A percentile compares a stretch with the other conserved stretches of the same genome.
Conservation (phyloP, 2,329 filamentous ascomycete genomes). For the Zymoseptoria tritici region DNA sequence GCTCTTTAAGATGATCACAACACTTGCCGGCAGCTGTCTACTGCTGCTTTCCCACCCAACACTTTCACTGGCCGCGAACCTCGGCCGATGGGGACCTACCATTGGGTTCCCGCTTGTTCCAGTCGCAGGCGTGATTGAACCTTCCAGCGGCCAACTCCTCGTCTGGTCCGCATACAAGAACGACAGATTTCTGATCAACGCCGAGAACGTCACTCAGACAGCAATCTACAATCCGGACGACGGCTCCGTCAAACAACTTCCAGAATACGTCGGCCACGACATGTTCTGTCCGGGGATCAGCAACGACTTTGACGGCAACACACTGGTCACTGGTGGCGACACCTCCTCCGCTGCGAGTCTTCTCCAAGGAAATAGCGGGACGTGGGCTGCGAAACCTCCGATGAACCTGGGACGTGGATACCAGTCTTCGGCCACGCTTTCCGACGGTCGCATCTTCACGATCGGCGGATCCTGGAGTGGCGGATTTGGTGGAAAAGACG, state of each 20-base stretch:
- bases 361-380: conserved; percentile 34
- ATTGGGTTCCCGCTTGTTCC: conserved; percentile 1
- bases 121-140: conserved; percentile 1
- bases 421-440: conserved; percentile 44
- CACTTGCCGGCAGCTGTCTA: not conserved
- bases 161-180: conserved; percentile 1
- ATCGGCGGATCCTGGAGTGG: conserved; percentile 38
- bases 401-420: conserved; percentile 47
- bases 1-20: not conserved
- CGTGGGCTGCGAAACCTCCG: conserved; percentile 34
- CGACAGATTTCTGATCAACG: not conserved
- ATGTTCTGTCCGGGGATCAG: conserved; percentile 54
- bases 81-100: conserved; percentile 3
- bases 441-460: conserved; percentile 43
- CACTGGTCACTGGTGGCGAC: conserved; percentile 50
- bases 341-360: conserved; percentile 44
- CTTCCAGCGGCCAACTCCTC: conserved; percentile 1
- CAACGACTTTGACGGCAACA: conserved; percentile 42
- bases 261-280: conserved; percentile 32
- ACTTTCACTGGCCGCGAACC: not conserved
- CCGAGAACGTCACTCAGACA: not conserved
- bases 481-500: conserved; percentile 41
- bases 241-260: not conserved
- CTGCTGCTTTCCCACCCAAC: not conserved
- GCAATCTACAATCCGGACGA: not conserved